Percentiles rank a stretch among this genome's conserved stretches.
Evolutionary conservation across 1,284 basidiomycete genomes (phyloP).

Genomic region (Inonotus obliquus): DNA sequence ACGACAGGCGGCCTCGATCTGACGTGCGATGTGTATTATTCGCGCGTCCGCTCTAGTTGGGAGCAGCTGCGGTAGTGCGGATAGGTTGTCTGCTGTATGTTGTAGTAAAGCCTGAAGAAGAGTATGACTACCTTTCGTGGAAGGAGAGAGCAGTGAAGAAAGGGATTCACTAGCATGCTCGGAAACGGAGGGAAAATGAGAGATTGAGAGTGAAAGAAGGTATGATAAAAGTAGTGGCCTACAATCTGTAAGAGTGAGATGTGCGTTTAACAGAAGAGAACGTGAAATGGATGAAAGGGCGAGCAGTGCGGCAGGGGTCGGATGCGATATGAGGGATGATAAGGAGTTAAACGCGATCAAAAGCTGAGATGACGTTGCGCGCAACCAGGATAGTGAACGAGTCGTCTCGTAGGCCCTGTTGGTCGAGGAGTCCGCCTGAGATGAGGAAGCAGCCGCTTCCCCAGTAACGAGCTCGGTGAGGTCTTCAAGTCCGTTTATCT

Average conservation of each 20-base stretch:
- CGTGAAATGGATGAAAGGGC: slow-evolving; percentile 54
- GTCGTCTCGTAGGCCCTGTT: slow-evolving; percentile 38
- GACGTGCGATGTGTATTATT: slow-evolving; percentile 59
- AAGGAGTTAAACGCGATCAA: slow-evolving; percentile 64
- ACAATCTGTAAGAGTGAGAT: slow-evolving; percentile 57
- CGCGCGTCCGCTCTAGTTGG: slow-evolving; percentile 65
- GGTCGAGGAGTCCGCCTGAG: neutral
- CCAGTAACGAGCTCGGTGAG: slow-evolving; percentile 35
- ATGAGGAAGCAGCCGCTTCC: slow-evolving; percentile 15
- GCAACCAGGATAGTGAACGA: slow-evolving; percentile 55
- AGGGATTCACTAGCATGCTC: slow-evolving; percentile 44
- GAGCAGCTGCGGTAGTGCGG: slow-evolving; percentile 72
- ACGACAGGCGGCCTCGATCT: slow-evolving; percentile 68
- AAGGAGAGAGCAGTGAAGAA: slow-evolving; percentile 37
- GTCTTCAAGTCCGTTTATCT: slow-evolving; percentile 57
- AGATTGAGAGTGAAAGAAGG: slow-evolving; percentile 58
- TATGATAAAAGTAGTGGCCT: slow-evolving; percentile 65
- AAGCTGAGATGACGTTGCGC: slow-evolving; percentile 59
- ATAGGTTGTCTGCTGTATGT: slow-evolving; percentile 57
- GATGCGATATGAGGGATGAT: slow-evolving; percentile 58
- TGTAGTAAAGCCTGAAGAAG: slow-evolving; percentile 52
- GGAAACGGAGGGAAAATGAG: slow-evolving; percentile 51
- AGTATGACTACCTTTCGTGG: slow-evolving; percentile 37
- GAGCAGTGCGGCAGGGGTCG: slow-evolving; percentile 54
- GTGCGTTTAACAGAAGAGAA: slow-evolving; percentile 47